A percentile compares a stretch with the other conserved stretches of the same genome.
These are phyloP conservation scores for Podila minutissima DNA, from an alignment of 192 early-diverging fungal genomes.

Conservation along the genomic window DNA sequence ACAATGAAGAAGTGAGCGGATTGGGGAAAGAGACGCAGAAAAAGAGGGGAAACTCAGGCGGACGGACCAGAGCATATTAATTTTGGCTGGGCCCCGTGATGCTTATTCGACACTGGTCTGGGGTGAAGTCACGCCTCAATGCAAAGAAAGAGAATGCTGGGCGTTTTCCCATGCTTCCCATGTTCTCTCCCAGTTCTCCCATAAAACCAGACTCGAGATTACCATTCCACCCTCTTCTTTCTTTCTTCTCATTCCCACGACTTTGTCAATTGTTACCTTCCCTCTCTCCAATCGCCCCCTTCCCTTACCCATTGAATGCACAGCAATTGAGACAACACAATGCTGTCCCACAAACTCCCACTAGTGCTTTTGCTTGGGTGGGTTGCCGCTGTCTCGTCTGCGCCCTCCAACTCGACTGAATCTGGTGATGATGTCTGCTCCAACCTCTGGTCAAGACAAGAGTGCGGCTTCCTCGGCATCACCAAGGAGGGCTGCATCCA, in stretches of 20 bases:
- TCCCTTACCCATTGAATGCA: neutral
- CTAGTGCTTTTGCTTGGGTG: neutral
- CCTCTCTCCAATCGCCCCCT: neutral
- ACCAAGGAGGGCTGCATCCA: conserved; percentile 20
- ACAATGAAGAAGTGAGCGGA: no score
- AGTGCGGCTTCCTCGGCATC: conserved; percentile 40
- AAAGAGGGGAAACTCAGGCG: no score
- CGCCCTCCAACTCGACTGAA: neutral
- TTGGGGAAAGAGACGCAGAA: no score
- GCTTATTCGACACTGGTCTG: no score
- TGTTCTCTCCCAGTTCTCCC: no score
- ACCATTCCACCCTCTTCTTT: neutral
- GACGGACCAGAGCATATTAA: no score
- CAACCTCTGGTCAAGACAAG: conserved; percentile 9
- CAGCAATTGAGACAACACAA: neutral
- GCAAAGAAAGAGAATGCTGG: no score
- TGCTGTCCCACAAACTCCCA: neutral
- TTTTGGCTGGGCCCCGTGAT: no score
- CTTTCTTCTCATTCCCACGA: neutral
- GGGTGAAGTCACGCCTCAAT: no score
- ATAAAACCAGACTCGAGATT: no score
- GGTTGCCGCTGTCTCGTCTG: neutral
- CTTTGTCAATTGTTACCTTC: neutral
- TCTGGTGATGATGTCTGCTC: conserved; percentile 3
- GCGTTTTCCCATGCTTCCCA: no score